phyloP scores from a whole-genome alignment of 768 basidiomycete species.

The Dacryopinax primogenitus region DNA sequence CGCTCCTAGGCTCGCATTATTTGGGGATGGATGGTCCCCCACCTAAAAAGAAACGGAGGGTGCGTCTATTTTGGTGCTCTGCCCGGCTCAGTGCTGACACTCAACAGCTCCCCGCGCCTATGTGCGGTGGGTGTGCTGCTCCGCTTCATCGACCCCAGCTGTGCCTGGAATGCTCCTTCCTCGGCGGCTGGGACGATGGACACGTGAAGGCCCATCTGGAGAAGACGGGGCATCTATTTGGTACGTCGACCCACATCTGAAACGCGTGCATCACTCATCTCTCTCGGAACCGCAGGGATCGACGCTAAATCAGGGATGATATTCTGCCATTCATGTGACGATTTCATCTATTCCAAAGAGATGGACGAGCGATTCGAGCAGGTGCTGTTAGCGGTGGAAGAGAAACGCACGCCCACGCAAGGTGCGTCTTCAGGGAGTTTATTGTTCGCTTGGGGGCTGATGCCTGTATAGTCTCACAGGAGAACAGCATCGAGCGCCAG shows the following conservation, averaged over 20 bases:
- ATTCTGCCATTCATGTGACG: slow-evolving; percentile 60
- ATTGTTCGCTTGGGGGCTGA: slow-evolving; percentile 20
- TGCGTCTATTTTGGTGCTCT: neutral
- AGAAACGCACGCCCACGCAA: slow-evolving; percentile 48
- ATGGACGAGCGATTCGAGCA: slow-evolving; percentile 38
- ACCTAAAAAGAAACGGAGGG: neutral
- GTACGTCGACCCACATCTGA: slow-evolving; percentile 32
- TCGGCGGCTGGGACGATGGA: slow-evolving; percentile 53
- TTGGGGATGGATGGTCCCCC: neutral
- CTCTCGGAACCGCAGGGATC: slow-evolving; percentile 39
- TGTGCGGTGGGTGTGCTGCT: slow-evolving; percentile 47
- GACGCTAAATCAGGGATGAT: slow-evolving; percentile 63
- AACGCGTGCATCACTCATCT: slow-evolving; percentile 3
- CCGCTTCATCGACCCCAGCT: slow-evolving; percentile 52
- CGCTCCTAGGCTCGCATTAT: neutral
- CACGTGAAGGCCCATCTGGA: slow-evolving; percentile 50
- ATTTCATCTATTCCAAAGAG: slow-evolving; percentile 52
- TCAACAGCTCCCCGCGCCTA: slow-evolving; percentile 42
- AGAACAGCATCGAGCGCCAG: slow-evolving; percentile 33
- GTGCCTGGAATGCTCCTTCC: slow-evolving; percentile 57
- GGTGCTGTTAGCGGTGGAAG: slow-evolving; percentile 42
- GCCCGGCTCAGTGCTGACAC: neutral
- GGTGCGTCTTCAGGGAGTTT: slow-evolving; percentile 33
- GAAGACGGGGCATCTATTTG: slow-evolving; percentile 47
- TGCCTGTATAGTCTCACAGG: slow-evolving; percentile 20